Evolutionary conservation across 768 basidiomycete species (phyloP).

Genomic region (Amanita phalloides): DNA sequence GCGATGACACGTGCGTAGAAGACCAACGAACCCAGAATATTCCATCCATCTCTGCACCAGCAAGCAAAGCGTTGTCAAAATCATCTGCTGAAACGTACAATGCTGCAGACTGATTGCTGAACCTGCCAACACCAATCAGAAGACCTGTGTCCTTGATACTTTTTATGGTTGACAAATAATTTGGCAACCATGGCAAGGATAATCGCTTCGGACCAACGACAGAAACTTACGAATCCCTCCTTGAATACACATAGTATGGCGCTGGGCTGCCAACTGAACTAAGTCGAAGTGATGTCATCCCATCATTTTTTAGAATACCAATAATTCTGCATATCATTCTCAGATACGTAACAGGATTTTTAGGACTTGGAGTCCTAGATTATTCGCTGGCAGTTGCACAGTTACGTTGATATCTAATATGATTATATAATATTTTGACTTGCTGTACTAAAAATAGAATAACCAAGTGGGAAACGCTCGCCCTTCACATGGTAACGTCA

Average conservation of each 20-base stretch:
- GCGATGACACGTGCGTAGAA: no score
- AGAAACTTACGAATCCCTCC: conserved; percentile 12
- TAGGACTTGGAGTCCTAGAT: no score
- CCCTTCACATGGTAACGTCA: no score
- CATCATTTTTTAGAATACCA: conserved; percentile 28
- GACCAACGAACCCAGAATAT: no score
- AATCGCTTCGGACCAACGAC: not conserved
- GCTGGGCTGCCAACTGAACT: conserved; percentile 42
- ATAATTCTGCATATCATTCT: conserved; percentile 54
- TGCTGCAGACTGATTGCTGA: conserved; percentile 33
- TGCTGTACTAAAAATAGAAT: no score
- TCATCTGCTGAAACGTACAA: conserved; percentile 37
- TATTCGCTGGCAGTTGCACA: no score
- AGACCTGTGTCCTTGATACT: not conserved
- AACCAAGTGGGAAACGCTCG: no score
- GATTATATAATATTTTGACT: no score
- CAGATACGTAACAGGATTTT: conserved; percentile 44
- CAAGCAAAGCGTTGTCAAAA: conserved; percentile 45
- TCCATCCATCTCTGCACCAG: conserved; percentile 34
- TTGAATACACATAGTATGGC: conserved; percentile 45
- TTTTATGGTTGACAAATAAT: conserved; percentile 44
- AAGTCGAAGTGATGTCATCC: conserved; percentile 10
- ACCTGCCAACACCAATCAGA: conserved; percentile 22
- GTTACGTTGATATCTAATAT: no score
- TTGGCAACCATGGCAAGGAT: conserved; percentile 16